Conservation (phyloP, 2,329 filamentous ascomycete species). For the Diaporthe vexans region DNA sequence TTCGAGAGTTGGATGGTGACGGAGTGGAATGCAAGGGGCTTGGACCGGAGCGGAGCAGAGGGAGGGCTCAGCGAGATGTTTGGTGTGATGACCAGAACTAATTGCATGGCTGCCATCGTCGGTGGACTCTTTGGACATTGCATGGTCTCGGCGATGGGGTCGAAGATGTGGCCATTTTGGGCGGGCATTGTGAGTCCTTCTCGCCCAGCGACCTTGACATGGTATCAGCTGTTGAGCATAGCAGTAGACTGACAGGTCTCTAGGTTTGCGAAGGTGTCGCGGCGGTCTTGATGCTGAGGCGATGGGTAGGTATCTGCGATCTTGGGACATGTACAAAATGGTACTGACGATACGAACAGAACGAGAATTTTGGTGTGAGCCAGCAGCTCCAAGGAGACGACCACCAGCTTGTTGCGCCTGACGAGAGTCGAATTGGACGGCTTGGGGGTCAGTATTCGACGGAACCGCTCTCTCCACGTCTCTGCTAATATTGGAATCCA, state of each 20-base stretch:
- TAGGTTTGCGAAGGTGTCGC: constrained; percentile 48
- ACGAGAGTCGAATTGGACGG: not conserved
- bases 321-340: too few relatives aligned
- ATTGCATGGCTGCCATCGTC: constrained; percentile 66
- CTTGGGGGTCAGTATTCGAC: constrained; percentile 35
- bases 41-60: constrained; percentile 50
- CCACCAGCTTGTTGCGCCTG: not conserved
- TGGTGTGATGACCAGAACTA: constrained; percentile 63
- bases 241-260: not conserved
- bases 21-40: constrained; percentile 62
- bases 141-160: constrained; percentile 60
- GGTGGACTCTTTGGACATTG: constrained; percentile 64
- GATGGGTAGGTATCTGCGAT: constrained; percentile 44
- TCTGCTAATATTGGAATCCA: constrained; percentile 30
- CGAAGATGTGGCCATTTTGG: constrained; percentile 65
- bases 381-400: not conserved
- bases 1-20: constrained; percentile 73
- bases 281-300: constrained; percentile 48
- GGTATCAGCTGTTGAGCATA: not conserved
- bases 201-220: not conserved
- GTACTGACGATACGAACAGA: constrained; percentile 28
- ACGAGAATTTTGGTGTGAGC: constrained; percentile 41
- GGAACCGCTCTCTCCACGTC: not conserved
- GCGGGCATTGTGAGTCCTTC: constrained; percentile 52
- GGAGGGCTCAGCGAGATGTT: constrained; percentile 62